Base-by-base conservation (phyloP, 2,329 filamentous ascomycete genomes). In the Fusarium piperis region DNA sequence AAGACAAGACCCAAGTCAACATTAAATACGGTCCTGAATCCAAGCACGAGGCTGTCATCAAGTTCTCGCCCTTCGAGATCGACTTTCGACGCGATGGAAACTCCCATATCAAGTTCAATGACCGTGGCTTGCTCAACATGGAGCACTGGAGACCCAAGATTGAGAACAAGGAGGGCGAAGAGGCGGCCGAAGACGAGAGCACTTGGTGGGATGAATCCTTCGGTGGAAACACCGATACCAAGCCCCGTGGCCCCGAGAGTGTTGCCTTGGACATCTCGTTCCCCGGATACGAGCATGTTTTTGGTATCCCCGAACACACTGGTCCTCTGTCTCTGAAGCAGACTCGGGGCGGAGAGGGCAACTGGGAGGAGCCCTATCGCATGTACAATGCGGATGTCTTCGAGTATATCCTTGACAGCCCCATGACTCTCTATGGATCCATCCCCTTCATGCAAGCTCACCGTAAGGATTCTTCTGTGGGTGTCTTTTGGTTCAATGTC, bases 171-270 rank as follows among this genome's bases (percentile, higher is more conserved):
- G 84, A 86, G 71, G 89, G 89, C 72, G 85, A 86, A 68, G 89
- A 90, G 13, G 80, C 81, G 12, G 86, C 85, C 15, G 89, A 92
- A 71, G 93, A 96, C 72, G 93, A 98, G 79, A 93, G 91, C 82
- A 98, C 95, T 4, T 98, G 94, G 94, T 99, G 96, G 96, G 96
- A 99, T 8, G 96, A 99, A 84, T 90, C 88, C 0, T 99, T 99
- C 81, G 95, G 95, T 71, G 95, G 95, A 68, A 97, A 96, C 80
- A 98, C 95, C 0, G 96, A 99, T 81, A 90, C 92, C 6, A 99
- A 99, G 83, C 95, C 96, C n/a, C 91, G 91, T 77, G 96, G 96
- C 1, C 96, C 96, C 0, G 96, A 99, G 82, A 96, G 95, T 79
- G 87, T 99, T 48, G 94, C 90, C 15, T 83, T 99, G 65, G 96